Evolutionary conservation across 345 rosid species (phyloP).

Genomic region (Psidium friedrichsthalianum): DNA sequence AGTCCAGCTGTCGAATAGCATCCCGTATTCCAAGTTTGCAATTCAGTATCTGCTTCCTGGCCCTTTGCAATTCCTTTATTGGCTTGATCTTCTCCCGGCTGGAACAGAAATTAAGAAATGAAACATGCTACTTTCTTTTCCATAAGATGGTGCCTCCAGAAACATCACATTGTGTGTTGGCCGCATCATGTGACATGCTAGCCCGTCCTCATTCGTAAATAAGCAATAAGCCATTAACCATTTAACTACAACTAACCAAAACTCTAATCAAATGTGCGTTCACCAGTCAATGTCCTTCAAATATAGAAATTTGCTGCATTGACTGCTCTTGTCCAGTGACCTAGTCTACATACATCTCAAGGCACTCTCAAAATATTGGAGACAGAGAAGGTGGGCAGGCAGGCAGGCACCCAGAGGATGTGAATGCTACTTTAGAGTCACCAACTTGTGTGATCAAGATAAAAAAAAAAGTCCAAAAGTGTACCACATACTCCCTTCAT

Average conservation of each 20-base stretch:
- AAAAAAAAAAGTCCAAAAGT: neutral
- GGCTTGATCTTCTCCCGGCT: slow-evolving; percentile 97
- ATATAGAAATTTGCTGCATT: neutral
- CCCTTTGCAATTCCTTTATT: slow-evolving; percentile 80
- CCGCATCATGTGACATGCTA: neutral
- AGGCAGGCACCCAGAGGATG: neutral
- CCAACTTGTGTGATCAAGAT: neutral
- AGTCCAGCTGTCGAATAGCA: slow-evolving; percentile 62
- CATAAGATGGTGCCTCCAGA: neutral
- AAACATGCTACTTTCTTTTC: neutral
- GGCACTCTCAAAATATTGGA: neutral
- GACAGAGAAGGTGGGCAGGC: neutral
- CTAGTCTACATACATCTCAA: neutral
- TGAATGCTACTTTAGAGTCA: neutral
- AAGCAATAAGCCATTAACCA: neutral
- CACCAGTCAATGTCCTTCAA: neutral
- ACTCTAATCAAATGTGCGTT: neutral
- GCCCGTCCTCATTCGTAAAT: neutral
- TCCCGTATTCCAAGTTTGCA: slow-evolving; percentile 97
- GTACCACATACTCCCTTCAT: neutral
- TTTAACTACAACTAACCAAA: neutral
- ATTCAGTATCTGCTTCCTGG: slow-evolving; percentile 69
- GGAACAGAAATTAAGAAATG: neutral
- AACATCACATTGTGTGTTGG: neutral
- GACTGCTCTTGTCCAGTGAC: neutral